Percentiles rank a stretch among this genome's conserved stretches.
Conservation (phyloP, 257 asterid species). For the Asclepias syriaca region DNA sequence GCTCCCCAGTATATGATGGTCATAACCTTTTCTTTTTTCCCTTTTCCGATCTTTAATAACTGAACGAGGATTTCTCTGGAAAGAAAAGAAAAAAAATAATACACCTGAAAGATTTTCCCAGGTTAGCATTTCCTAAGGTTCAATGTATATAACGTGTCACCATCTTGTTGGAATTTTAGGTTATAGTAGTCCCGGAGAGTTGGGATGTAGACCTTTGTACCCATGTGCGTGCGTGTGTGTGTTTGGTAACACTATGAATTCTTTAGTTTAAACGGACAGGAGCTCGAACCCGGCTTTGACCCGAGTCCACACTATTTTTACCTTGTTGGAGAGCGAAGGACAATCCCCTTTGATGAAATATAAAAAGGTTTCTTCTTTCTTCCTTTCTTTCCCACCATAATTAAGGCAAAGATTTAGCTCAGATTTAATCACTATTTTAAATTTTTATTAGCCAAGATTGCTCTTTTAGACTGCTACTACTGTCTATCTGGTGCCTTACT, state of each 20-base stretch:
- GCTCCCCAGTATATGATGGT: too few species aligned
- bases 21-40: too few species aligned
- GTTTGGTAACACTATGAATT: too few species aligned
- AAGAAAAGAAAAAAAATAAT: too few species aligned
- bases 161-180: not conserved
- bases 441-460: not conserved
- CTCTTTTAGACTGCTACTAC: not conserved
- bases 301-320: not conserved
- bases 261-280: not conserved
- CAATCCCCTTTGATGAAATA: not conserved
- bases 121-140: not conserved
- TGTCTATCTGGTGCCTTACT: not conserved
- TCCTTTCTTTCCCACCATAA: not conserved
- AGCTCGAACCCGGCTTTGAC: not conserved
- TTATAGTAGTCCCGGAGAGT: too few species aligned
- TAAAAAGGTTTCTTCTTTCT: not conserved
- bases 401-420: slow-evolving; percentile 1
- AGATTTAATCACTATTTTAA: not conserved
- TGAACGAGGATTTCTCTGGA: not conserved
- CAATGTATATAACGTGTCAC: not conserved
- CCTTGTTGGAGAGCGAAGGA: not conserved
- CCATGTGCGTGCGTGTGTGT: too few species aligned
- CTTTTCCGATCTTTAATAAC: not conserved
- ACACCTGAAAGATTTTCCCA: not conserved
- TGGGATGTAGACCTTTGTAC: too few species aligned